Evolutionary conservation across 805 yeast species (phyloP), one percentile per base, ranked within the genome.

Genomic region (Lipomyces yamadae): DNA sequence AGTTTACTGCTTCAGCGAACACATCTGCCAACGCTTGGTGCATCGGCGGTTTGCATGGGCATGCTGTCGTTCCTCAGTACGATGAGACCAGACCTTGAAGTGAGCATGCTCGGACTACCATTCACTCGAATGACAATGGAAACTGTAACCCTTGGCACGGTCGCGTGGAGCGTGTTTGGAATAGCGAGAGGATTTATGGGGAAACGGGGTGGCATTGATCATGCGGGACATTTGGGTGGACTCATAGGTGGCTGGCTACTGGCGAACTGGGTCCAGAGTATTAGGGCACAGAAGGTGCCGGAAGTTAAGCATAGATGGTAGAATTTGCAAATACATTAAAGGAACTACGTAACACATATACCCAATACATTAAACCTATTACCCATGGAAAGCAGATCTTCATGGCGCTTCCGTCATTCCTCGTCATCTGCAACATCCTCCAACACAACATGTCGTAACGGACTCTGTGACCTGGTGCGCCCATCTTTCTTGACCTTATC

Each of bases 151-250:
- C 15, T 62, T 2, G 66, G 54, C 32, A 62, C 57, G 11, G 66
- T 55, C 5, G 69, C 57, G 18, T 67, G 42, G 50, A 64, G 61
- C 35, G 54, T 56, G 15, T 45, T 42, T 24, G 66, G 62, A 24
- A 58, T 60, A n/a, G 55, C 15, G 35, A 18, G 55, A 32, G 34
- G 30, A 34, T 52, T 11, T 29, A 52, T 32, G 55, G 42, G 35
- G 29, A 13, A n/a, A 24, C 54, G 24, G 50, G 66, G 63, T 35
- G 58, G 55, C 29, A 35, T 67, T 10, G 70, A 67, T 45, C 70
- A 67, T 24, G 69, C 69, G 5, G 70, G 70, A 29, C 70, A 67
- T 65, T 57, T 67, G 8, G 70, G 70, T 5, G 70, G 70, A 3
- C 56, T 66, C 24, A 29, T 61, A 7, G 67, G 58, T 18, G 70